A percentile compares a stretch with the other conserved stretches of the same genome.
Conservation (phyloP, 176 grass and related monocot species). For the Triticum dicoccoides region DNA sequence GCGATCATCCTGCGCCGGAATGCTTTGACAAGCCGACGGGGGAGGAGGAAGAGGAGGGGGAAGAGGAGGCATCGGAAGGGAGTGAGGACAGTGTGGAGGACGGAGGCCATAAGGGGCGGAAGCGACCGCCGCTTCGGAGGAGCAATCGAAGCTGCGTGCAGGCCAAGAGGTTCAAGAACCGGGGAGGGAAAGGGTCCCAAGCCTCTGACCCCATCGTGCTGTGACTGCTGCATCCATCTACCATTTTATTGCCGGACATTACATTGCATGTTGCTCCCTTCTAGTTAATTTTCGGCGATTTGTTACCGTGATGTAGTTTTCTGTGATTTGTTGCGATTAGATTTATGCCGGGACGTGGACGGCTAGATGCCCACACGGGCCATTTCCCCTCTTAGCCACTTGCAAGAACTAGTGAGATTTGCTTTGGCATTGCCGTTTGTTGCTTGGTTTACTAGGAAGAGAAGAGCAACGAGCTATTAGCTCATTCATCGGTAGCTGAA, state of each 20-base stretch:
- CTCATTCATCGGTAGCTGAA: too few relatives aligned
- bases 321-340: too few relatives aligned
- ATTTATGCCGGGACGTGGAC: not conserved
- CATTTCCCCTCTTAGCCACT: not conserved
- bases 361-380: not conserved
- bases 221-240: not conserved
- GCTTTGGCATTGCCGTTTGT: not conserved
- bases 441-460: too few relatives aligned
- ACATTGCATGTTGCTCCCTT: not conserved
- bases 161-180: conserved; percentile 30
- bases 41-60: not conserved
- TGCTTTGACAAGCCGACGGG: not conserved
- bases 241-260: not conserved
- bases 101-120: not conserved
- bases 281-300: too few relatives aligned
- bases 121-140: not conserved
- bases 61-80: not conserved
- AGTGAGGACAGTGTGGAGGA: not conserved
- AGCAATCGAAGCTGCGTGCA: conserved; percentile 21
- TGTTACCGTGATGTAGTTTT: too few relatives aligned
- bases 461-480: too few relatives aligned
- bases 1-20: not conserved
- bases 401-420: not conserved
- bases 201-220: not conserved
- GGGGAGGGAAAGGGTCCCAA: not conserved